Percentiles rank a stretch among this genome's conserved stretches.
Evolutionary conservation across 2,329 filamentous ascomycete genomes (phyloP).

Genomic region (Neospermospora avenae): DNA sequence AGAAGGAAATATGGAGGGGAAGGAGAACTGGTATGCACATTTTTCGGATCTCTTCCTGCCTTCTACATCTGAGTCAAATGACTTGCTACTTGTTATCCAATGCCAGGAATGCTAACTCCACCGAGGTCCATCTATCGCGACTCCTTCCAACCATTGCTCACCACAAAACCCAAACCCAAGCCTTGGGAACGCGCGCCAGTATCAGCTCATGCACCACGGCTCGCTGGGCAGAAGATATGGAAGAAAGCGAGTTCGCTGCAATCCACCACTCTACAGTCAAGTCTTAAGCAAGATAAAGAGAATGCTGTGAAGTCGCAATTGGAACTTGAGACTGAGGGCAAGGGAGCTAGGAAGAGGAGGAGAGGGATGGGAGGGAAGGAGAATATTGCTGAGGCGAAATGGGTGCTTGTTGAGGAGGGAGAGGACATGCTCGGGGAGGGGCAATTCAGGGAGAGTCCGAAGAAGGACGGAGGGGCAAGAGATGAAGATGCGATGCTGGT

Average conservation of each 20-base stretch:
- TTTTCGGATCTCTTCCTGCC: background rate
- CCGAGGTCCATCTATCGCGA: constrained; percentile 33
- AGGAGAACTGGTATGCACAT: background rate
- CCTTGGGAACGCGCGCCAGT: constrained; percentile 35
- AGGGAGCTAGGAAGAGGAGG: constrained; percentile 37
- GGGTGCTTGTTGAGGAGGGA: constrained; percentile 22
- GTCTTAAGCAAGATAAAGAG: constrained; percentile 21
- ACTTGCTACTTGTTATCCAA: no score
- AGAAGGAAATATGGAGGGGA: background rate
- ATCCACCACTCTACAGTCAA: background rate
- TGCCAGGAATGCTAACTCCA: background rate
- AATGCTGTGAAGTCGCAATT: constrained; percentile 19
- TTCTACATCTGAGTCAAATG: background rate
- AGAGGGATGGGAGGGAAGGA: constrained; percentile 33
- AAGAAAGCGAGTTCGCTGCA: constrained; percentile 25
- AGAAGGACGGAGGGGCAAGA: constrained; percentile 5
- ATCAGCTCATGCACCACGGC: constrained; percentile 31
- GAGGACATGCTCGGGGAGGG: background rate
- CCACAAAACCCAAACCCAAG: constrained; percentile 14
- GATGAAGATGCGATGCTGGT: constrained; percentile 25
- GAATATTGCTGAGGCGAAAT: constrained; percentile 35
- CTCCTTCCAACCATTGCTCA: constrained; percentile 24
- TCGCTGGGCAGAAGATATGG: constrained; percentile 36
- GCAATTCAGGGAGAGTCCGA: background rate
- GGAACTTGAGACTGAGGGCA: constrained; percentile 36